Evolutionary conservation across 345 rosid genomes (phyloP).

Genomic region (Microthlaspi erraticum): DNA sequence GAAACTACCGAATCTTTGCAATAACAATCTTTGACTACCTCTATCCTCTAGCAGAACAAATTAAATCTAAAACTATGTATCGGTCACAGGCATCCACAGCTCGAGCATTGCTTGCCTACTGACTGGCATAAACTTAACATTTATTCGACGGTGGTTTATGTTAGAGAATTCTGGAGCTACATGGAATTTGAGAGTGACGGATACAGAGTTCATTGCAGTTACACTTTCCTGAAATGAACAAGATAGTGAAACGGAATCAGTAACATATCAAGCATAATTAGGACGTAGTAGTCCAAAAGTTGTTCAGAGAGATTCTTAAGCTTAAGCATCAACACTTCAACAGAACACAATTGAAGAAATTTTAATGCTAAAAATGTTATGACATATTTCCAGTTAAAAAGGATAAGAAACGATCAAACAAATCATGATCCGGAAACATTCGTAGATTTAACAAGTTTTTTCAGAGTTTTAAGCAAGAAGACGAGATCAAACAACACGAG

Average conservation of each 20-base stretch:
- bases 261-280: constrained; percentile 8
- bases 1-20: constrained; percentile 31
- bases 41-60: constrained; percentile 19
- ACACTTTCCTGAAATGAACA: constrained; percentile 48
- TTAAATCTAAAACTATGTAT: constrained; percentile 52
- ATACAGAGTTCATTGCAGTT: constrained; percentile 54
- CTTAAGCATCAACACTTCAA: constrained; percentile 23
- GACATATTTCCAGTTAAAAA: not conserved
- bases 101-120: constrained; percentile 46
- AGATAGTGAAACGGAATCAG: constrained; percentile 26
- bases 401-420: constrained; percentile 19
- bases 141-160: constrained; percentile 48
- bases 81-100: constrained; percentile 76
- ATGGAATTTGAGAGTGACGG: constrained; percentile 52
- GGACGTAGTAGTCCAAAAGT: constrained; percentile 28
- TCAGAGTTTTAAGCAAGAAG: not conserved
- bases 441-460: not conserved
- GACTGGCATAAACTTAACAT: constrained; percentile 47
- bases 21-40: constrained; percentile 22
- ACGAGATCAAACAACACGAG: constrained; percentile 6
- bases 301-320: not conserved
- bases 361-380: too few relatives aligned
- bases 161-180: constrained; percentile 55
- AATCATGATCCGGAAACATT: constrained; percentile 15
- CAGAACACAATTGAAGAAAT: not conserved